Base-by-base conservation (phyloP, 2,329 filamentous ascomycete genomes). In the Penicillium aurantiogriseum region DNA sequence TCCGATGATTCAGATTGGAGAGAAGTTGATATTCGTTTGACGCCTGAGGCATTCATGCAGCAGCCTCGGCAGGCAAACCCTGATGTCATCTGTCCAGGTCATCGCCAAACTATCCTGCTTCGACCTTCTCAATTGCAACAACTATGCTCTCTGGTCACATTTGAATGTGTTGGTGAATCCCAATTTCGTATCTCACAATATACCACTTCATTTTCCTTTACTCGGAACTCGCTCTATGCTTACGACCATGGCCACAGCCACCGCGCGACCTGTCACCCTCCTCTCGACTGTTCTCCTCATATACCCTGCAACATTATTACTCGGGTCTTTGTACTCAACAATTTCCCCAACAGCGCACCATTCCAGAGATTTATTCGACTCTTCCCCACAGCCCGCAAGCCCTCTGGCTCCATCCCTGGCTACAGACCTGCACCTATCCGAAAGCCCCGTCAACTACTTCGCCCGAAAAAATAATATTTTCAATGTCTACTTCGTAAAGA, bases 401-500 rank as follows among this genome's bases (percentile, higher is more conserved):
- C 69, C 77, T 40, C 74, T 82, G 25, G 65, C 66, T 21, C 67
- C 71, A 21, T 68, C 71, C 23, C 63, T 71, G 54, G 66, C 67
- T n/a, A 58, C 69, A 33, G 65, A 71, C 53, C 61, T 71, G 17
- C 63, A 71, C 59, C 55, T 69, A 36, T 63, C 67, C 51, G 60
- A 66, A 42, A 63, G 56, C 46, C 68, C 74, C 1, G 70, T 75
- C 54, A 80, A 79, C 71, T 99, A 97, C 80, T 99, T 99, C 74
- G 93, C 94, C 46, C 88, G 88, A 67, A 99, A 99, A 77, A 83
- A 86, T 74, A 99, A 99, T 77, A 67, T 97, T 51, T 89, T 97
- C 83, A 99, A 99, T 72, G 76, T 89, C 46, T 84, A 92, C 68
- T 99, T 97, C 71, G 94, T 99, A 69, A 99, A 99, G 81, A 82